A percentile compares a stretch with the other conserved stretches of the same genome.
phyloP scores from a whole-genome alignment of 306 rosid species.

The Cucumis hystrix region DNA sequence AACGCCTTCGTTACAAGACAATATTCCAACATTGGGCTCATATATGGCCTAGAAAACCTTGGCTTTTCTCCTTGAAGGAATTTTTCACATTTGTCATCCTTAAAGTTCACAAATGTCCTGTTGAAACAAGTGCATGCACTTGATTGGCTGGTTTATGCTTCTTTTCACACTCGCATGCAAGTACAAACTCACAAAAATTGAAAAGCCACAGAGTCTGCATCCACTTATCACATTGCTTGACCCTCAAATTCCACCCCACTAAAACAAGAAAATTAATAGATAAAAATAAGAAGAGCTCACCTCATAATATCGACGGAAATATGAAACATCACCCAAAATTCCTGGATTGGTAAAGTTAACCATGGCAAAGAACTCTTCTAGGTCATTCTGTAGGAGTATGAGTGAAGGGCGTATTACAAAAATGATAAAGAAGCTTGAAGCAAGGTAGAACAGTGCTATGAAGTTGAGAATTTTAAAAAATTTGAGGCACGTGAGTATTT shows the following conservation, averaged over 20 bases:
- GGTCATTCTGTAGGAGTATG: slow-evolving; percentile 62
- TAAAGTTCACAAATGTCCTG: neutral
- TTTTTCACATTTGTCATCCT: neutral
- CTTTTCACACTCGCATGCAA: neutral
- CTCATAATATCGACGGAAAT: slow-evolving; percentile 85
- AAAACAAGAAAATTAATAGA: neutral
- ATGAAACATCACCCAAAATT: slow-evolving; percentile 53
- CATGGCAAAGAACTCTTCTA: slow-evolving; percentile 91
- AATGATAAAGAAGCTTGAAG: neutral
- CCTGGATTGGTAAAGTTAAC: slow-evolving; percentile 92
- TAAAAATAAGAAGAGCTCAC: slow-evolving; percentile 21
- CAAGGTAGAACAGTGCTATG: neutral
- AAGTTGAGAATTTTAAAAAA: neutral
- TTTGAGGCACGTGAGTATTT: slow-evolving; percentile 9
- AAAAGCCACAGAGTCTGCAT: neutral
- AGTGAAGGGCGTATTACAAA: neutral
- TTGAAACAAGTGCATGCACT: neutral
- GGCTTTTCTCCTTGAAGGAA: neutral
- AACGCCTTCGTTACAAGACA: neutral
- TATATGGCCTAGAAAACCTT: neutral
- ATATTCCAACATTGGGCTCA: neutral
- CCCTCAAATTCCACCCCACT: neutral
- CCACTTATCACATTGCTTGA: neutral
- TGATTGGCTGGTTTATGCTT: neutral
- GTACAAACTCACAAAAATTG: neutral